Percentiles rank a stretch among this genome's conserved stretches.
Conservation (phyloP, 192 early-diverging fungal species). For the Mortierella antarctica region DNA sequence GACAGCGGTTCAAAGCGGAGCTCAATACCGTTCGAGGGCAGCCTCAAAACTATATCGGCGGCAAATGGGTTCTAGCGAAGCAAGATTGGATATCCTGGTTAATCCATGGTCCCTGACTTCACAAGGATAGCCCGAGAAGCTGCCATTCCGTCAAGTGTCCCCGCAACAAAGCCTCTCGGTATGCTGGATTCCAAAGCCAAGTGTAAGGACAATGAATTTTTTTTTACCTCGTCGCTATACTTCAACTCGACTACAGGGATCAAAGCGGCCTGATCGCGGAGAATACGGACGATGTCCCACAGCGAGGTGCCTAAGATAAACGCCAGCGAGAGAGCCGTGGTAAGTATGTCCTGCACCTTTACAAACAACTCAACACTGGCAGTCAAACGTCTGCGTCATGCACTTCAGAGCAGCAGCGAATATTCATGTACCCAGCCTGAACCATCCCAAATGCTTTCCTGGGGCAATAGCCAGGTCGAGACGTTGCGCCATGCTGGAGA, state of each 20-base stretch:
- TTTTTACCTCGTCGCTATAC: conserved; percentile 68
- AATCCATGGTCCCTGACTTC: too few relatives aligned
- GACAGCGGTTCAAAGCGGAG: conserved; percentile 66
- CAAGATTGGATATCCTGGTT: background rate
- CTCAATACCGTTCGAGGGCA: conserved; percentile 63
- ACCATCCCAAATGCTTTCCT: conserved; percentile 65
- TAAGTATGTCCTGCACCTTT: background rate
- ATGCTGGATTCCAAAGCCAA: background rate
- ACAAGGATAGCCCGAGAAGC: too few relatives aligned
- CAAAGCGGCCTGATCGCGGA: conserved; percentile 59
- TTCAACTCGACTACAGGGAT: conserved; percentile 72
- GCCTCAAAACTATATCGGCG: conserved; percentile 53
- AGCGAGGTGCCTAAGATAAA: conserved; percentile 63
- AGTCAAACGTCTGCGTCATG: background rate
- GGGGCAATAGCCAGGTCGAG: conserved; percentile 65
- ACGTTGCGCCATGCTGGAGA: conserved; percentile 34
- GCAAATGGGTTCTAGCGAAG: conserved; percentile 53
- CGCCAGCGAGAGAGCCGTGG: background rate
- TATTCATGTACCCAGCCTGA: conserved; percentile 56
- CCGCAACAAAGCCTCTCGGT: too few relatives aligned
- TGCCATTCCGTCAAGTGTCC: too few relatives aligned
- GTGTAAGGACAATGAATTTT: conserved; percentile 16
- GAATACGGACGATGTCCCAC: conserved; percentile 66
- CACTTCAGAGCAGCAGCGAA: background rate
- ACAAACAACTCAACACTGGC: background rate